phyloP scores from a whole-genome alignment of 163 green algal species.

The Picocystis sp. region DNA sequence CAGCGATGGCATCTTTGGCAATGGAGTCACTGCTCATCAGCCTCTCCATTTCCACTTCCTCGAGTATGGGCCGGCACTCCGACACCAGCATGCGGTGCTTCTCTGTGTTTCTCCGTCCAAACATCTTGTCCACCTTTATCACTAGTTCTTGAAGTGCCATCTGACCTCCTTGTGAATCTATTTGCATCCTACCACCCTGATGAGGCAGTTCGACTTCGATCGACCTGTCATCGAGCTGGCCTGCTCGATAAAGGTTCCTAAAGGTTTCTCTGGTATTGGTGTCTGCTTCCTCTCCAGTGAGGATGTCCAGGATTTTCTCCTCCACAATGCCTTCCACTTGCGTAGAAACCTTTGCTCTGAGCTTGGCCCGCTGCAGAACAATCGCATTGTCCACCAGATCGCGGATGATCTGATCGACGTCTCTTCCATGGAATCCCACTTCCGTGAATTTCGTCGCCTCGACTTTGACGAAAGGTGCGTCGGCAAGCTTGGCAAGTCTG shows the following conservation, averaged over 20 bases:
- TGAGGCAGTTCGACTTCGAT: constrained; percentile 49
- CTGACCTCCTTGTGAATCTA: constrained; percentile 5
- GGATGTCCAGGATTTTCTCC: constrained; percentile 43
- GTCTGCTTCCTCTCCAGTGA: constrained; percentile 25
- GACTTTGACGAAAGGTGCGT: constrained; percentile 95
- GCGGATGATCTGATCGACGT: constrained; percentile 90
- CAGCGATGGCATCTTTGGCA: constrained; percentile 57
- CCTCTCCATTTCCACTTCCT: constrained; percentile 69
- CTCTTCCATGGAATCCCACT: constrained; percentile 86
- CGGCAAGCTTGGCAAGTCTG: constrained; percentile 76
- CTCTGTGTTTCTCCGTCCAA: constrained; percentile 19
- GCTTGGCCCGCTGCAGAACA: constrained; percentile 33
- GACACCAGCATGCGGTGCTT: constrained; percentile 42
- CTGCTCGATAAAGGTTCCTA: constrained; percentile 36
- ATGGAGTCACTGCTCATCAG: constrained; percentile 63
- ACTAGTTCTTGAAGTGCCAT: constrained; percentile 29
- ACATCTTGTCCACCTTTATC: constrained; percentile 35
- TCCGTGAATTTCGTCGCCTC: constrained; percentile 98
- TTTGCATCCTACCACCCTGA: neutral
- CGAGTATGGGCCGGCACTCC: constrained; percentile 63
- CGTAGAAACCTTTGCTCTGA: constrained; percentile 22
- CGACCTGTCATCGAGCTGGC: constrained; percentile 43
- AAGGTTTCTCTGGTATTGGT: constrained; percentile 23
- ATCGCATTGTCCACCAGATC: constrained; percentile 84
- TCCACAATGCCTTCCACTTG: constrained; percentile 38